A percentile compares a stretch with the other conserved stretches of the same genome.
Conservation (phyloP, 768 basidiomycete species). For the Termitomyces sp. region DNA sequence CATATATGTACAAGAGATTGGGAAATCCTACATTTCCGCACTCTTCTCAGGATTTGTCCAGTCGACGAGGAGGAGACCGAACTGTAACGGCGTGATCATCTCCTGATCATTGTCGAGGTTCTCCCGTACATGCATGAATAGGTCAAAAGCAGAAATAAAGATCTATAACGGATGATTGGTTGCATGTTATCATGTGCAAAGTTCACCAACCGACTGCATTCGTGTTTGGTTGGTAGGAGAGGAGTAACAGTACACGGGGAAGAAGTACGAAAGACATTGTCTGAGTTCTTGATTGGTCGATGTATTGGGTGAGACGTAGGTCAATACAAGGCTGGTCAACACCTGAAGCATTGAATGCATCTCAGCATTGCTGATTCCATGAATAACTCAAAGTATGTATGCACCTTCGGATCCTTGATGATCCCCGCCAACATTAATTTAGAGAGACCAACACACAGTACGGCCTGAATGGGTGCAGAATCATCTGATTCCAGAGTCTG, state of each 20-base stretch:
- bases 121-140: conserved; percentile 50
- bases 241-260: conserved; percentile 91
- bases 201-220: conserved; percentile 40
- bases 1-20: background rate
- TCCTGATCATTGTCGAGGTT: conserved; percentile 69
- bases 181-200: background rate
- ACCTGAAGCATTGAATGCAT: conserved; percentile 20
- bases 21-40: conserved; percentile 32
- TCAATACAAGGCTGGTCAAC: conserved; percentile 35
- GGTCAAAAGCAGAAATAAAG: conserved; percentile 62
- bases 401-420: conserved; percentile 72
- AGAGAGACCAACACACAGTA: conserved; percentile 77
- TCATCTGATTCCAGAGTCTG: conserved; percentile 59
- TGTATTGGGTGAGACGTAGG: conserved; percentile 86
- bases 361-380: too few relatives aligned
- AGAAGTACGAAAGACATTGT: conserved; percentile 94
- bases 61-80: conserved; percentile 75
- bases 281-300: conserved; percentile 78
- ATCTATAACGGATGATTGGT: conserved; percentile 39
- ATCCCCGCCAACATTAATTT: conserved; percentile 88
- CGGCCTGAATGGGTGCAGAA: conserved; percentile 68
- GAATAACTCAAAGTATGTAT: conserved; percentile 14
- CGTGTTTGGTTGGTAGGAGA: conserved; percentile 70
- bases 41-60: conserved; percentile 85
- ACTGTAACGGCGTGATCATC: conserved; percentile 68